These are phyloP conservation scores for Colletotrichum chlorophyti DNA, from an alignment of 2,329 filamentous ascomycete genomes.

Conservation along the genomic window DNA sequence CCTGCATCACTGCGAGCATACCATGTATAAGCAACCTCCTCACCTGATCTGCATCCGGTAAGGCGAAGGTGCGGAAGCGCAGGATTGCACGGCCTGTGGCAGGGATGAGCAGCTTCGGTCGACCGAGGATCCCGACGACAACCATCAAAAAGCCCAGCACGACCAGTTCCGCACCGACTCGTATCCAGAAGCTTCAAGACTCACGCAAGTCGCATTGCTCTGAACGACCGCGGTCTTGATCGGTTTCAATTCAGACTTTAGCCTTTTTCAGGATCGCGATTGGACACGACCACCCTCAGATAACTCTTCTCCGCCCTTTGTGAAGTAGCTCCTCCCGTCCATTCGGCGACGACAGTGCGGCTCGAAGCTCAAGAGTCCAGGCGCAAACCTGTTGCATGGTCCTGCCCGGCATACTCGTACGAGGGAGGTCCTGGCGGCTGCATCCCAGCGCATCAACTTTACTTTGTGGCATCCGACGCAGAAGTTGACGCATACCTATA, in stretches of 20 bases:
- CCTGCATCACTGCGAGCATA: not conserved
- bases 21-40: not conserved
- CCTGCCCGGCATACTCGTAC: constrained; percentile 7
- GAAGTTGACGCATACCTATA: constrained; percentile 16
- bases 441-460: constrained; percentile 27
- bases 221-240: no score
- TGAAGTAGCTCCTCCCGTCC: constrained; percentile 1
- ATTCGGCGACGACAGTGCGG: not conserved
- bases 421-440: constrained; percentile 23
- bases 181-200: no score
- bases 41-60: not conserved
- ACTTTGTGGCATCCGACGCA: constrained; percentile 10
- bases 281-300: no score
- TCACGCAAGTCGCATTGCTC: no score
- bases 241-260: no score
- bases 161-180: not conserved
- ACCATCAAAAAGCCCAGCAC: not conserved
- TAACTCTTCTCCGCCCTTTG: no score
- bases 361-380: constrained; percentile 10
- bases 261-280: no score
- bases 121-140: constrained; percentile 21
- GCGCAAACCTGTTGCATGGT: constrained; percentile 24
- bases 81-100: not conserved
- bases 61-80: not conserved
- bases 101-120: constrained; percentile 11